Evolutionary conservation across 2,329 filamentous ascomycete genomes (phyloP).

Genomic region (Achaetomium macrosporum): DNA sequence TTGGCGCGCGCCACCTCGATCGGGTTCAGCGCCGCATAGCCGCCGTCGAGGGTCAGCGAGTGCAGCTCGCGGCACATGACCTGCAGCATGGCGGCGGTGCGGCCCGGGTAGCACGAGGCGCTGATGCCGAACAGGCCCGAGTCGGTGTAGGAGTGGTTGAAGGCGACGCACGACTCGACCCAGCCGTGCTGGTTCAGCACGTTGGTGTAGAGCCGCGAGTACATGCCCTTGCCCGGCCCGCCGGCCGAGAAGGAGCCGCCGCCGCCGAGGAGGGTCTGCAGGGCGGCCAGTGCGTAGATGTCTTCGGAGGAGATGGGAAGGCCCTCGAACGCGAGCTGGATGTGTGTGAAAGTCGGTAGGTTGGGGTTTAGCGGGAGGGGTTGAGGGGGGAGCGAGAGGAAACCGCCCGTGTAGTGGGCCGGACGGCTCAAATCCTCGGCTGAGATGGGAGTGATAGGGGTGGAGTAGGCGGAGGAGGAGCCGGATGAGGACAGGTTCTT

Average conservation of each 20-base stretch:
- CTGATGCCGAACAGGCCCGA: slow-evolving; percentile 93
- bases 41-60: slow-evolving; percentile 67
- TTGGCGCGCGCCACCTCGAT: slow-evolving; percentile 87
- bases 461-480: slow-evolving; percentile 50
- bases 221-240: slow-evolving; percentile 98
- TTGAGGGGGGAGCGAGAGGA: slow-evolving; percentile 76
- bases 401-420: slow-evolving; percentile 88
- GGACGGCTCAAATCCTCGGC: slow-evolving; percentile 54
- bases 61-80: slow-evolving; percentile 91
- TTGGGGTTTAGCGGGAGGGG: slow-evolving; percentile 72
- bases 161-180: slow-evolving; percentile 92
- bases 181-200: slow-evolving; percentile 96
- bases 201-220: slow-evolving; percentile 94
- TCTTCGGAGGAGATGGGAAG: slow-evolving; percentile 84
- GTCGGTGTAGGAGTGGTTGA: slow-evolving; percentile 97
- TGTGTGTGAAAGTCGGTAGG: slow-evolving; percentile 77
- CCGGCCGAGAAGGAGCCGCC: slow-evolving; percentile 96
- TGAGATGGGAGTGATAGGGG: slow-evolving; percentile 38
- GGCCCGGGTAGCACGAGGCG: slow-evolving; percentile 72
- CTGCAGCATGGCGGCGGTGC: slow-evolving; percentile 79
- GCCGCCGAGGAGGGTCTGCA: slow-evolving; percentile 92
- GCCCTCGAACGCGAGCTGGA: slow-evolving; percentile 93
- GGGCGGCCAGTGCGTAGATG: slow-evolving; percentile 91
- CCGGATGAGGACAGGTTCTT: slow-evolving; percentile 75
- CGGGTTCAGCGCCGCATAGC: slow-evolving; percentile 64